Evolutionary conservation across 2,329 filamentous ascomycete genomes (phyloP), one percentile per base, ranked within the genome.

Genomic region (Zymoseptoria pseudotritici): DNA sequence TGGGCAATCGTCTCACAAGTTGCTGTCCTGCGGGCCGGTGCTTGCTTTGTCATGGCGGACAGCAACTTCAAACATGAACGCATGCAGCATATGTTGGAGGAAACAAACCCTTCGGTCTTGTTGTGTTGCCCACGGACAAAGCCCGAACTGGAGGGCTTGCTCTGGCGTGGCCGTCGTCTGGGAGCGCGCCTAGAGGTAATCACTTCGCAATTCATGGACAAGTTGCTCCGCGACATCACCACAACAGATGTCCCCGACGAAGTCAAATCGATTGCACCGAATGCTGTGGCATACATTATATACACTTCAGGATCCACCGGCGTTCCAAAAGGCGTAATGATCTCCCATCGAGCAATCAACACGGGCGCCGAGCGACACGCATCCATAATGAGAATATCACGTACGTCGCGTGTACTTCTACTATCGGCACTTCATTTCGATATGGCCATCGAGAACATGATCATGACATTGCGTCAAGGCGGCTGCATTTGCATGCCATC

Each of bases 21-120:
- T 6, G 71, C 71, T 4, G 70, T 75, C 7, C 68, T 77, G 54
- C 75, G 75, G 56, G 73, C 74, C 11, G 74, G 75, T 21, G 74
- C 69, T 10, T 71, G 71, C 24, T 71, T 68, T 8, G 68, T 73
- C 5, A 67, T 71, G 11, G 66, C 79, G 19, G 76, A 77, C 58
- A 70, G 69, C 1, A 67, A 71, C 56, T 31, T 63, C 7, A 66
- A 2, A 19, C 4, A 17, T 13, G 46, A 50, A 19, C 13, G 46
- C 3, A 17, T 50, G 46, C 13, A 19, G 46, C 13, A 13, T 19
- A 50, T 7, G 7, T 17, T 50, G 4, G 13, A 13, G 13, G 22
- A 24, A 50, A 17, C 19, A 50, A 4, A 50, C 19, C 46, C 13
- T 50, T 13, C 46, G 13, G 13, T 50, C 7, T 50, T 19, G 46